A percentile compares a stretch with the other conserved stretches of the same genome.
Evolutionary conservation across 148 eudicot species (phyloP).

Genomic region (Tetragonia tetragonoides): DNA sequence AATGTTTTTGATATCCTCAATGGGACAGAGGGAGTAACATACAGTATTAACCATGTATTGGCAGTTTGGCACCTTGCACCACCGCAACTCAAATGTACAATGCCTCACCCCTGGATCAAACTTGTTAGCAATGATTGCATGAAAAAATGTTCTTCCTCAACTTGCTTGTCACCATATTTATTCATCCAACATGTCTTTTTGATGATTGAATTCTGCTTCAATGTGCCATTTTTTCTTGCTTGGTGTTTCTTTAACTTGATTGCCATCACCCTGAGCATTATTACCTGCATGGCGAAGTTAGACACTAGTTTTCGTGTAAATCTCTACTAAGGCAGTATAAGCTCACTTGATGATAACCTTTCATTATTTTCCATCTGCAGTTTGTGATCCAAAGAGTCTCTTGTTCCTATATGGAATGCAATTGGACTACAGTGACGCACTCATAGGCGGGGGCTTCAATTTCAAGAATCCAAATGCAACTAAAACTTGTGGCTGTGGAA

Average conservation of each 20-base stretch:
- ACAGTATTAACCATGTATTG: not conserved
- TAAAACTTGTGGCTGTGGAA: slow-evolving; percentile 96
- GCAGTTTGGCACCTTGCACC: not conserved
- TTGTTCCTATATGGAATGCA: slow-evolving; percentile 89
- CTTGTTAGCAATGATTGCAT: not conserved
- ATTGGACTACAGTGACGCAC: slow-evolving; percentile 94
- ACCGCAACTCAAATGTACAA: not conserved
- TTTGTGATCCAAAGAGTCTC: slow-evolving; percentile 98
- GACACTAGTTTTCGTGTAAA: not conserved
- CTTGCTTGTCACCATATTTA: not conserved
- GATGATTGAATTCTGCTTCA: not conserved
- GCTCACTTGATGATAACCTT: not conserved
- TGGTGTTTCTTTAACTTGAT: too few relatives aligned
- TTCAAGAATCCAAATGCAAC: slow-evolving; percentile 95
- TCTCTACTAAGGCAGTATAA: not conserved
- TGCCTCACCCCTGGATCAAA: not conserved
- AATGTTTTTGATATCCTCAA: too few relatives aligned
- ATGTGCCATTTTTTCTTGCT: too few relatives aligned
- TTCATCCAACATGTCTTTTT: too few relatives aligned
- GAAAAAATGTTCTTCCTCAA: not conserved
- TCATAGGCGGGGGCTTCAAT: slow-evolving; percentile 92
- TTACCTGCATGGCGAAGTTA: not conserved
- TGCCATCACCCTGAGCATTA: too few relatives aligned
- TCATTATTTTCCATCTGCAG: slow-evolving; percentile 40
- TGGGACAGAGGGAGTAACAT: too few relatives aligned